Conservation (phyloP, 2,329 filamentous ascomycete genomes). For the Alternaria dauci region DNA sequence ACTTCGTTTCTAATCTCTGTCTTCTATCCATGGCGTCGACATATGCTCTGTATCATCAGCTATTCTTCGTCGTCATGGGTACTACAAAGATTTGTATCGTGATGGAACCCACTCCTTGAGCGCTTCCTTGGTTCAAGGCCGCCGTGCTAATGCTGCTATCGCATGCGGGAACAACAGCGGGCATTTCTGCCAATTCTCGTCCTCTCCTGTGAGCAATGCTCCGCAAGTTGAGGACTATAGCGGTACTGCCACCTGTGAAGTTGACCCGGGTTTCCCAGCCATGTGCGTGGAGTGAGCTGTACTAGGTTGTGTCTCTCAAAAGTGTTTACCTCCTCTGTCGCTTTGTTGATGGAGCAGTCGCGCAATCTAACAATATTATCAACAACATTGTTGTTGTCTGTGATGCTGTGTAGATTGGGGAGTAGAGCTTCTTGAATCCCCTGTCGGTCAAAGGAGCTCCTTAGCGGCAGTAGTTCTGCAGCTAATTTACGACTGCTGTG, state of each 20-base stretch:
- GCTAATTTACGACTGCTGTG: constrained; percentile 38
- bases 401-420: background rate
- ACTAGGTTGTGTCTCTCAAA: constrained; percentile 57
- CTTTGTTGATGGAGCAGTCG: constrained; percentile 50
- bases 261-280: constrained; percentile 9
- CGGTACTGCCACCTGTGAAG: constrained; percentile 35
- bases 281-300: constrained; percentile 42
- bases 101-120: no score
- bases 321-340: constrained; percentile 15
- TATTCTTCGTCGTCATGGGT: no score
- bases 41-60: no score
- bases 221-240: no score
- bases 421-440: constrained; percentile 45
- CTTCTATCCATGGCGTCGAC: no score
- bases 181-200: no score
- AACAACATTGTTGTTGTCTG: constrained; percentile 20
- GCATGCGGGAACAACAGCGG: no score
- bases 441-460: constrained; percentile 58
- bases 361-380: constrained; percentile 47
- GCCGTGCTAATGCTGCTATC: no score
- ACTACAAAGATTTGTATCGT: no score
- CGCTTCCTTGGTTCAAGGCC: no score
- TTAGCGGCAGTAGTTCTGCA: constrained; percentile 55
- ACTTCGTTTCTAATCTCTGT: no score
- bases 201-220: no score